phyloP scores from a whole-genome alignment of 1,139 yeast genomes.

The Ashbya aceris region DNA sequence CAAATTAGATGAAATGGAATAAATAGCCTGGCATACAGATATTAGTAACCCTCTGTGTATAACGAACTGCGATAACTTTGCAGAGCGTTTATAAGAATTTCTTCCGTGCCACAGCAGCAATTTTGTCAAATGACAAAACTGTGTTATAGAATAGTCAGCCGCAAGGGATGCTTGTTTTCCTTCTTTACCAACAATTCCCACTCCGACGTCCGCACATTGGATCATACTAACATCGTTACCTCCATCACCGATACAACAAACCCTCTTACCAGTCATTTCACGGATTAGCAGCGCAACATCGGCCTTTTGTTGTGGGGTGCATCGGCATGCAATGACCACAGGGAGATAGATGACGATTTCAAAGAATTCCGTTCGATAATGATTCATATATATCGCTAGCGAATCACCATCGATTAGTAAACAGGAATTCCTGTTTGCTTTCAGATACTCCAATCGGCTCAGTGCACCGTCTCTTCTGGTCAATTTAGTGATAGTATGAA shows the following conservation, averaged over 20 bases:
- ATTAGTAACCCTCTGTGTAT: slow-evolving; percentile 93
- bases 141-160: slow-evolving; percentile 91
- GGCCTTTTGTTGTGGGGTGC: slow-evolving; percentile 98
- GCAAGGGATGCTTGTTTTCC: slow-evolving; percentile 96
- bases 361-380: slow-evolving; percentile 63
- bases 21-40: slow-evolving; percentile 94
- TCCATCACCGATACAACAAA: slow-evolving; percentile 98
- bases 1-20: slow-evolving; percentile 72
- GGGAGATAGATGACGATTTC: slow-evolving; percentile 69
- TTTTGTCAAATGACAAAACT: slow-evolving; percentile 82
- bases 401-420: slow-evolving; percentile 93
- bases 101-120: slow-evolving; percentile 95
- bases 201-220: slow-evolving; percentile 97
- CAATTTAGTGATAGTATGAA: slow-evolving; percentile 72
- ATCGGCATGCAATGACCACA: slow-evolving; percentile 93
- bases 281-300: slow-evolving; percentile 81
- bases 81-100: slow-evolving; percentile 90
- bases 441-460: slow-evolving; percentile 62
- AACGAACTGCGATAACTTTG: slow-evolving; percentile 89
- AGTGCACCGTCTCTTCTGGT: slow-evolving; percentile 56
- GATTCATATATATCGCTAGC: slow-evolving; percentile 54
- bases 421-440: slow-evolving; percentile 61
- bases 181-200: slow-evolving; percentile 97
- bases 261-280: slow-evolving; percentile 73
- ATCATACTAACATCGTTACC: slow-evolving; percentile 99